Percentiles rank a stretch among this genome's conserved stretches.
phyloP scores from a whole-genome alignment of 108 stramenopile genomes.

The Cyclotella cryptica region DNA sequence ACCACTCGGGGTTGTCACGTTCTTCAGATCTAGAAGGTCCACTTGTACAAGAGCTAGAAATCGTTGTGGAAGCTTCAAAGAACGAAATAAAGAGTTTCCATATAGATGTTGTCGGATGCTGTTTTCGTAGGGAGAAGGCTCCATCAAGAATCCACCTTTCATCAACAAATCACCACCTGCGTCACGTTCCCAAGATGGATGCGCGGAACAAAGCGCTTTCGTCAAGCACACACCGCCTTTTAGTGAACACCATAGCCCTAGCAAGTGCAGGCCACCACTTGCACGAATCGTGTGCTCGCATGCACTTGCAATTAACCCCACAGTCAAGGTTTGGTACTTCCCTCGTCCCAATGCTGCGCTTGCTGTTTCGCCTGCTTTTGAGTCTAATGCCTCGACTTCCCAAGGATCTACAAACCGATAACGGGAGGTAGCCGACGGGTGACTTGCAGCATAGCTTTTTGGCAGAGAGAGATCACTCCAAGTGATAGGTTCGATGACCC shows the following conservation, averaged over 20 bases:
- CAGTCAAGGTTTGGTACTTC: constrained; percentile 65
- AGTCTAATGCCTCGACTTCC: constrained; percentile 86
- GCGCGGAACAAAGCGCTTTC: constrained; percentile 81
- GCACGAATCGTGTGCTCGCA: constrained; percentile 66
- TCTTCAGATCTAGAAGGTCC: constrained; percentile 95
- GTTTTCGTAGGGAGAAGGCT: constrained; percentile 74
- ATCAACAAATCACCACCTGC: constrained; percentile 82
- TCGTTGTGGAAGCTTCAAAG: constrained; percentile 84
- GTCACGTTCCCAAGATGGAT: constrained; percentile 86
- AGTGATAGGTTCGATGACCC: constrained; percentile 82
- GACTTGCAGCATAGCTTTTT: constrained; percentile 43
- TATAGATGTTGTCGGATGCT: constrained; percentile 83
- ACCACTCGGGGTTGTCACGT: constrained; percentile 91
- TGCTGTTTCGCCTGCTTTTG: constrained; percentile 74
- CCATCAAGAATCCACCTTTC: constrained; percentile 58
- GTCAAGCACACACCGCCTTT: constrained; percentile 76
- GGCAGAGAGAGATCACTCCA: constrained; percentile 49
- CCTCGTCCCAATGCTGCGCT: constrained; percentile 79
- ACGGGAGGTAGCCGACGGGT: constrained; percentile 56
- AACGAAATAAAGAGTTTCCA: constrained; percentile 85
- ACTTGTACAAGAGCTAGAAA: constrained; percentile 92
- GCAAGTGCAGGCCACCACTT: constrained; percentile 69
- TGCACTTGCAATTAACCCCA: constrained; percentile 62
- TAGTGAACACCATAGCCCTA: constrained; percentile 74
- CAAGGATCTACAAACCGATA: constrained; percentile 92